These are phyloP conservation scores for Cucurbita pepo DNA, from an alignment of 306 rosid species.

Conservation along the genomic window DNA sequence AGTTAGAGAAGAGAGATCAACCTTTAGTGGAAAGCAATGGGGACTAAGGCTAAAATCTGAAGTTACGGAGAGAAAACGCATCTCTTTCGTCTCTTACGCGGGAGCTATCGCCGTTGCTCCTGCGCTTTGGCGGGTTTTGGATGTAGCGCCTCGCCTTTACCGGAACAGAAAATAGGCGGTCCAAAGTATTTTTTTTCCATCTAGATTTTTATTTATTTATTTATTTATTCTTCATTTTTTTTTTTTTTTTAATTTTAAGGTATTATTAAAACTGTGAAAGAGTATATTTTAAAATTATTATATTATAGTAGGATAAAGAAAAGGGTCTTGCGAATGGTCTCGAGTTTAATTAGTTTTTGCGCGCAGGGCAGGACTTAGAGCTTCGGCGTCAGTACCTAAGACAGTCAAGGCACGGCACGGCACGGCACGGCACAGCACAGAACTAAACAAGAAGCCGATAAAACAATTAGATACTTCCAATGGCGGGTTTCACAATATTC, in stretches of 20 bases:
- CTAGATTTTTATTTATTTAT: no score
- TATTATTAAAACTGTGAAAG: no score
- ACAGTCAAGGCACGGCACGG: neutral
- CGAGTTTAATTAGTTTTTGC: neutral
- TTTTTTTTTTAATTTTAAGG: no score
- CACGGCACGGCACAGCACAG: neutral
- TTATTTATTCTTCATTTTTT: no score
- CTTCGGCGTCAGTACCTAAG: neutral
- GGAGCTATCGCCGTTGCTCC: neutral
- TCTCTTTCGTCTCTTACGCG: neutral
- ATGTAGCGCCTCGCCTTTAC: neutral
- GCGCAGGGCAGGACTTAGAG: neutral
- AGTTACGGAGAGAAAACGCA: neutral
- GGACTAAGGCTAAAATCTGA: neutral
- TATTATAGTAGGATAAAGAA: no score
- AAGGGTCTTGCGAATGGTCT: no score
- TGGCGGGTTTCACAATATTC: slow-evolving; percentile 2
- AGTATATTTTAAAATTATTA: no score
- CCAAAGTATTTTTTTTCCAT: no score
- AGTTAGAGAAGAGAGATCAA: neutral
- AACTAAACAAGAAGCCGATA: neutral
- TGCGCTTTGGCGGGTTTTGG: neutral
- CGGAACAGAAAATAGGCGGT: neutral
- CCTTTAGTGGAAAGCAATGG: neutral
- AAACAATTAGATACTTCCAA: neutral